phyloP scores from a whole-genome alignment of 441 rosid genomes.

The Brassica hybrid region DNA sequence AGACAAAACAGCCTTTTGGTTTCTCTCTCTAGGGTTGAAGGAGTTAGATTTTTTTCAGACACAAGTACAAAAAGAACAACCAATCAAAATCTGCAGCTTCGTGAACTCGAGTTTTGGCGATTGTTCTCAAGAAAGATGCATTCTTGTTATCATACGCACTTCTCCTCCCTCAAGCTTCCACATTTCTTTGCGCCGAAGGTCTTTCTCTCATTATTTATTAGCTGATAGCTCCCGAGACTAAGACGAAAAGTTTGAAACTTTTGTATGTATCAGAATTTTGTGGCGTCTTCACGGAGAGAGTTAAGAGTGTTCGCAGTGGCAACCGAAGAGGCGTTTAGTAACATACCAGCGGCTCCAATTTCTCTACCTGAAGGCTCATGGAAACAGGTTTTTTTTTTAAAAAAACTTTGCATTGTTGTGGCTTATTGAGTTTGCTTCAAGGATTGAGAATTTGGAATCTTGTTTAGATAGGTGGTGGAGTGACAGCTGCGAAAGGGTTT shows the following conservation, averaged over 20 bases:
- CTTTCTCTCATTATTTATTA: neutral
- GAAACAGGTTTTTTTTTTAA: constrained; percentile 73
- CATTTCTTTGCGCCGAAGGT: constrained; percentile 53
- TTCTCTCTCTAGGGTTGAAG: constrained; percentile 29
- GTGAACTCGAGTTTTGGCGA: constrained; percentile 21
- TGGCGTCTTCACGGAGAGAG: constrained; percentile 42
- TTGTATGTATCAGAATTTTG: constrained; percentile 27
- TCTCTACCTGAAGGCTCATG: too few species aligned
- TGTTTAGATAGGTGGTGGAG: constrained; percentile 85
- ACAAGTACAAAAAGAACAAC: constrained; percentile 6
- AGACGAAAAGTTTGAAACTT: constrained; percentile 7
- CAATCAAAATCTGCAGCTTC: constrained; percentile 5
- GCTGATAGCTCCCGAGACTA: too few species aligned
- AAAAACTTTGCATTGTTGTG: neutral
- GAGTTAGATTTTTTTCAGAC: constrained; percentile 16
- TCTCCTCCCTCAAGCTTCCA: constrained; percentile 47
- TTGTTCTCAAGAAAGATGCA: constrained; percentile 40
- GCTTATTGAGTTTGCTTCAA: neutral
- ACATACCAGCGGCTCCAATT: constrained; percentile 86
- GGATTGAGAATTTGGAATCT: neutral
- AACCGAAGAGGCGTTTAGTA: constrained; percentile 56
- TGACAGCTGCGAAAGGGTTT: constrained; percentile 94
- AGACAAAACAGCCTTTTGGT: neutral
- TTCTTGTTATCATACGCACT: constrained; percentile 46
- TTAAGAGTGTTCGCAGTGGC: constrained; percentile 46